A percentile compares a stretch with the other conserved stretches of the same genome.
Evolutionary conservation across 2,329 filamentous ascomycete genomes (phyloP).

Genomic region (Aspergillus intermedius): DNA sequence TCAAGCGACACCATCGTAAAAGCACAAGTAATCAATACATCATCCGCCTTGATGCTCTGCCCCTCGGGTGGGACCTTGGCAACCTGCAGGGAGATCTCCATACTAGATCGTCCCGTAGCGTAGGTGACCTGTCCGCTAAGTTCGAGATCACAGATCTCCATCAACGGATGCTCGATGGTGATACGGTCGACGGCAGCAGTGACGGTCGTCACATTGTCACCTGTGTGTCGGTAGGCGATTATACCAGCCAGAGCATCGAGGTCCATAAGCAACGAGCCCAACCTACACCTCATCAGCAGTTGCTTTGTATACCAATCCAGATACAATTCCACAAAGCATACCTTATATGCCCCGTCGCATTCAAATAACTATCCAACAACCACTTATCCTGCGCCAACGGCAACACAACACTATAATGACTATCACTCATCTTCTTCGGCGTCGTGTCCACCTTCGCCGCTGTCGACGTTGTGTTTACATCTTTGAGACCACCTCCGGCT

Average conservation of each 20-base stretch:
- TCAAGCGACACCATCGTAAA: conserved; percentile 74
- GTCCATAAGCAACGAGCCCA: conserved; percentile 73
- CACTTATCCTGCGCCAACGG: conserved; percentile 68
- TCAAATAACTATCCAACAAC: conserved; percentile 71
- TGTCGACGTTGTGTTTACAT: conserved; percentile 13
- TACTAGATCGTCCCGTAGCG: conserved; percentile 64
- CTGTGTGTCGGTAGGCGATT: conserved; percentile 67
- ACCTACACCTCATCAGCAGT: conserved; percentile 30
- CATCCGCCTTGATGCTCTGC: conserved; percentile 49
- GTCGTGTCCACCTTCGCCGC: conserved; percentile 49
- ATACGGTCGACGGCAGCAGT: conserved; percentile 60
- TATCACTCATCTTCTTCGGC: conserved; percentile 65
- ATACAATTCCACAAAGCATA: conserved; percentile 16
- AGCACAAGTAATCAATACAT: conserved; percentile 63
- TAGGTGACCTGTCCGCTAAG: conserved; percentile 64
- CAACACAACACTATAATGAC: conserved; percentile 61
- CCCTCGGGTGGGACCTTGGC: conserved; percentile 59
- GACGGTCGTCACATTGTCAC: conserved; percentile 57
- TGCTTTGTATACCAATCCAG: too few relatives aligned
- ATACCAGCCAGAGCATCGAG: conserved; percentile 71
- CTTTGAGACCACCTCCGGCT: not conserved
- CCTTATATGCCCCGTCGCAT: conserved; percentile 67
- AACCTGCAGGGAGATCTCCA: conserved; percentile 69
- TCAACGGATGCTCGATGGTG: conserved; percentile 63
- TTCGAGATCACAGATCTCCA: conserved; percentile 72